A percentile compares a stretch with the other conserved stretches of the same genome.
phyloP scores from a whole-genome alignment of 1,139 yeast genomes.

The Lodderomyces elongisporus region DNA sequence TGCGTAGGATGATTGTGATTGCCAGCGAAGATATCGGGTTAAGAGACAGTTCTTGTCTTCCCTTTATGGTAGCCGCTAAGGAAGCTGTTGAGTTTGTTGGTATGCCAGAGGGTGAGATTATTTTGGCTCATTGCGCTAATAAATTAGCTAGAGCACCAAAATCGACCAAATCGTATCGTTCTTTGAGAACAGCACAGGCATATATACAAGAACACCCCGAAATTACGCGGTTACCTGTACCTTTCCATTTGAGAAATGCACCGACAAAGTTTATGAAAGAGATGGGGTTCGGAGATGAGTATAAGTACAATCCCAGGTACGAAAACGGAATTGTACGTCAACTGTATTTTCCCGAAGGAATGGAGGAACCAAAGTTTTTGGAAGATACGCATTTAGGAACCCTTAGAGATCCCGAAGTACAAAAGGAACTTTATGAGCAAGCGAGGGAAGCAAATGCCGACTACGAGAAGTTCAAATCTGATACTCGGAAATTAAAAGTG shows the following conservation, averaged over 20 bases:
- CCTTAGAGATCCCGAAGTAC: slow-evolving; percentile 24
- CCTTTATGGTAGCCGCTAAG: slow-evolving; percentile 81
- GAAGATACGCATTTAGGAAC: slow-evolving; percentile 35
- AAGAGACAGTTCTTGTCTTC: slow-evolving; percentile 76
- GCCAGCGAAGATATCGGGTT: slow-evolving; percentile 90
- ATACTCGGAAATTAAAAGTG: background rate
- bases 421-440: slow-evolving; percentile 16
- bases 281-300: slow-evolving; percentile 76
- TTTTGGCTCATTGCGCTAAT: slow-evolving; percentile 88
- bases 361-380: slow-evolving; percentile 31
- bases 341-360: slow-evolving; percentile 57
- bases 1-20: slow-evolving; percentile 85
- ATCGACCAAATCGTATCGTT: slow-evolving; percentile 79
- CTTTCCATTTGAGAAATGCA: slow-evolving; percentile 84
- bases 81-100: slow-evolving; percentile 92
- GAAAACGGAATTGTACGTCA: slow-evolving; percentile 70
- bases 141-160: slow-evolving; percentile 82
- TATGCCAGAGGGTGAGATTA: slow-evolving; percentile 90
- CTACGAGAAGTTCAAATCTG: slow-evolving; percentile 14
- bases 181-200: slow-evolving; percentile 61
- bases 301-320: slow-evolving; percentile 83
- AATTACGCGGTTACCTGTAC: slow-evolving; percentile 61
- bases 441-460: slow-evolving; percentile 22
- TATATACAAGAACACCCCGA: slow-evolving; percentile 57
- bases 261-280: slow-evolving; percentile 90